Evolutionary conservation across 192 early-diverging fungal genomes (phyloP), one percentile per base, ranked within the genome.

Genomic region (Bifiguratus adelaidae): DNA sequence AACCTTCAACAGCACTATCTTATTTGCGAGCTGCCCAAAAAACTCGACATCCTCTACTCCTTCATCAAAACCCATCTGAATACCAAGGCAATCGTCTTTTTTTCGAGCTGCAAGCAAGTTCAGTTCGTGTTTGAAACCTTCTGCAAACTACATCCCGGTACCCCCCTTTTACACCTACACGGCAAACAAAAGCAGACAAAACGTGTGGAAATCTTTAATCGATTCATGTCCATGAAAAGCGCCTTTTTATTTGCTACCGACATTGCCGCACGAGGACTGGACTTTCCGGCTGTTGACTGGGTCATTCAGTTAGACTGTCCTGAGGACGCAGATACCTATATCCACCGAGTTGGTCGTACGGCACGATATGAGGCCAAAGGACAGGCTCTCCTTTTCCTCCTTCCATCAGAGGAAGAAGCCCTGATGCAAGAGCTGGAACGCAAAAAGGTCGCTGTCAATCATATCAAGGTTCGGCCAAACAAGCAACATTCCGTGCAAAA

Each of bases 221-320:
- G 83, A 42, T 99, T 97, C 53, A 83, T 76, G 16, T 64, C 74
- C 8, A 86, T 80, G 55, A 81, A 79, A 47, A 68, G 74, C 26
- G 82, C 85, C 4, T 83, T 79, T 28, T 50, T 99, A 28, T 90
- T 99, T 59, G 86, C 87, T 36, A 99, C 95, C 0, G 95, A 99
- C 59, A 78, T 99, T 57, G 91, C 95, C 9, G 85, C 95, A 3
- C 88, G 92, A 52, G 96, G 96, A 20, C 69, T 99, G 27, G 96
- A 99, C 65, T 95, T 99, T 55, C 94, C 96, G 0, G 85, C 91
- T 9, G 94, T 99, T 3, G 89, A 99, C 61, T 99, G 96, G 96
- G 96, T 99, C 24, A 76, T 99, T 30, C 96, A 99, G 50, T 54
- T 95, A 37, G 96, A 99, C 60, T 94, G 91, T 43, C 96, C 96